These are phyloP conservation scores for Hemisphaericaspora subhashii DNA, from an alignment of 1,139 yeast species.

Conservation along the genomic window DNA sequence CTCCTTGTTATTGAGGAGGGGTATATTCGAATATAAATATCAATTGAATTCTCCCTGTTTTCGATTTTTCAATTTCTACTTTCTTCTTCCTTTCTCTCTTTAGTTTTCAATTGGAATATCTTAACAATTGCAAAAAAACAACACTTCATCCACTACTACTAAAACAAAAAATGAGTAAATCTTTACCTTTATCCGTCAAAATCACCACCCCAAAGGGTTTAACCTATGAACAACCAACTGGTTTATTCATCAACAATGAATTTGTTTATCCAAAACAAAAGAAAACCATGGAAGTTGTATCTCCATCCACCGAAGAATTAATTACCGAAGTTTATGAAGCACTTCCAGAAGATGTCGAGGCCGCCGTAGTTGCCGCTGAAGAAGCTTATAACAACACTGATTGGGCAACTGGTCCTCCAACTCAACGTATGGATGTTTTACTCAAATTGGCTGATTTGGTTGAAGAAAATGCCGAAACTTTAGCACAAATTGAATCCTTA, in stretches of 20 bases:
- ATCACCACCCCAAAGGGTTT: constrained; percentile 64
- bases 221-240: constrained; percentile 34
- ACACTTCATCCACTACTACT: background rate
- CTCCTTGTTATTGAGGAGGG: too few species aligned
- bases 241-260: constrained; percentile 73
- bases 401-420: constrained; percentile 40
- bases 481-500: constrained; percentile 71
- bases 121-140: background rate
- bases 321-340: constrained; percentile 72
- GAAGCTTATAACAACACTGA: constrained; percentile 49
- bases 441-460: constrained; percentile 63
- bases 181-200: constrained; percentile 44
- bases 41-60: too few species aligned
- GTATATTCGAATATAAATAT: too few species aligned
- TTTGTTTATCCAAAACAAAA: constrained; percentile 41
- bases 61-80: too few species aligned
- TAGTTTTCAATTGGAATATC: background rate
- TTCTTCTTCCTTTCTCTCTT: background rate
- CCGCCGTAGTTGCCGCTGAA: constrained; percentile 78
- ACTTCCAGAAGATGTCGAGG: constrained; percentile 64
- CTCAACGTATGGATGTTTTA: constrained; percentile 52
- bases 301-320: constrained; percentile 68
- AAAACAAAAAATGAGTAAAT: constrained; percentile 2
- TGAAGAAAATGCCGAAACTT: constrained; percentile 56
- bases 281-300: constrained; percentile 57